Evolutionary conservation across 2,329 filamentous ascomycete species (phyloP).

Genomic region (Nemania sp.): DNA sequence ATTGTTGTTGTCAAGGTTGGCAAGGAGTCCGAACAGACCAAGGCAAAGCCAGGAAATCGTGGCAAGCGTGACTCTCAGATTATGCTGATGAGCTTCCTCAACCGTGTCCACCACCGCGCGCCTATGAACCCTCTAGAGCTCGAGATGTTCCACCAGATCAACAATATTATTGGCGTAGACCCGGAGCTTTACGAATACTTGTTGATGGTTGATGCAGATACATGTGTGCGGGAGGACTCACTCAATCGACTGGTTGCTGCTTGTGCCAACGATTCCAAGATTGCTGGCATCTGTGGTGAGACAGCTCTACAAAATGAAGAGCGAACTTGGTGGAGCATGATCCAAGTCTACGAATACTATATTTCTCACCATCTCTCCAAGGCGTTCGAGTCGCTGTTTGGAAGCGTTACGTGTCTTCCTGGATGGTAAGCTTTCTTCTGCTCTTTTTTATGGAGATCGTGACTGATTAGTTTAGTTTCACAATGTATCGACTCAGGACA

Average conservation of each 20-base stretch:
- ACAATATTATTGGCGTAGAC: constrained; percentile 98
- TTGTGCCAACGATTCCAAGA: constrained; percentile 92
- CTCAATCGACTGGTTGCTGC: constrained; percentile 90
- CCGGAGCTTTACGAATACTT: constrained; percentile 97
- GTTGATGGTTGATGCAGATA: constrained; percentile 97
- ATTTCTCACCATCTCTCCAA: constrained; percentile 97
- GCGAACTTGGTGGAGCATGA: constrained; percentile 98
- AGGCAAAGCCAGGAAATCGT: constrained; percentile 93
- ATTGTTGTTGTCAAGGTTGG: constrained; percentile 95
- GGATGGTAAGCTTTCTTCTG: constrained; percentile 76
- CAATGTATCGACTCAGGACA: constrained; percentile 96
- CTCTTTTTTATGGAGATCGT: constrained; percentile 36
- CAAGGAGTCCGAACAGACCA: constrained; percentile 90
- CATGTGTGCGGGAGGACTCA: constrained; percentile 87
- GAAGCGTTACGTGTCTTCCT: constrained; percentile 96
- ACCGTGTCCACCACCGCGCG: constrained; percentile 91
- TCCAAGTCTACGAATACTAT: constrained; percentile 99
- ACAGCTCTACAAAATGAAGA: constrained; percentile 96
- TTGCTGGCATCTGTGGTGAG: constrained; percentile 96
- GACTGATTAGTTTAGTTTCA: constrained; percentile 70
- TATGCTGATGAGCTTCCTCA: constrained; percentile 94
- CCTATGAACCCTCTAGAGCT: constrained; percentile 96
- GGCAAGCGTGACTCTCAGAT: constrained; percentile 99
- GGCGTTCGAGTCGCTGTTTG: constrained; percentile 96
- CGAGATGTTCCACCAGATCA: constrained; percentile 99